Conservation (phyloP, 1,284 basidiomycete genomes). For the Violaceomyces palustris region DNA sequence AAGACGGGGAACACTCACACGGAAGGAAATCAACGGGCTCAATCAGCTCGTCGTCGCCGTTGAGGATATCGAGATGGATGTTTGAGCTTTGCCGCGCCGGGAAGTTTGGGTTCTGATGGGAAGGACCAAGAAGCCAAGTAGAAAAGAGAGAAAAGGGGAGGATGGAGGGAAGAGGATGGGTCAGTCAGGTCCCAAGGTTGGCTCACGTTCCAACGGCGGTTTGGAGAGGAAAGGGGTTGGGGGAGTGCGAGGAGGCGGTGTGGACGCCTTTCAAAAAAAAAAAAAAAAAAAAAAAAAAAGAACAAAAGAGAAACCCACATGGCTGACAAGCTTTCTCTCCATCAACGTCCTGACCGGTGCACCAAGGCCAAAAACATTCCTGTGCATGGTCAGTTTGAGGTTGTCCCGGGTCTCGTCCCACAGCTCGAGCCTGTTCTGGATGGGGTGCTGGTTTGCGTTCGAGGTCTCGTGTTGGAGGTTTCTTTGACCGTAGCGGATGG, state of each 20-base stretch:
- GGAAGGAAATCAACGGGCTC: slow-evolving; percentile 48
- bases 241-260: background rate
- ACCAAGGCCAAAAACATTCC: slow-evolving; percentile 79
- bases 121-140: background rate
- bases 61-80: slow-evolving; percentile 49
- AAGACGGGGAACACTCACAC: slow-evolving; percentile 34
- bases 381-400: slow-evolving; percentile 75
- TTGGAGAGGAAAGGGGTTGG: background rate
- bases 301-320: slow-evolving; percentile 58
- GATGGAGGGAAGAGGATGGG: too few species aligned
- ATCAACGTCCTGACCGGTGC: slow-evolving; percentile 83
- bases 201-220: slow-evolving; percentile 4
- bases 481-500: slow-evolving; percentile 44
- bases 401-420: slow-evolving; percentile 91
- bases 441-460: slow-evolving; percentile 32
- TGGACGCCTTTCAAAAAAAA: slow-evolving; percentile 3
- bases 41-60: slow-evolving; percentile 46
- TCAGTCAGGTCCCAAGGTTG: background rate
- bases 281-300: background rate
- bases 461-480: slow-evolving; percentile 35
- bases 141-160: too few species aligned
- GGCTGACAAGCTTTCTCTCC: slow-evolving; percentile 80
- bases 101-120: slow-evolving; percentile 18
- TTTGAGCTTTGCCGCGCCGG: slow-evolving; percentile 29
- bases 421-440: slow-evolving; percentile 47